Conservation (phyloP, 2,329 filamentous ascomycete species). For the Colletotrichum costaricense region DNA sequence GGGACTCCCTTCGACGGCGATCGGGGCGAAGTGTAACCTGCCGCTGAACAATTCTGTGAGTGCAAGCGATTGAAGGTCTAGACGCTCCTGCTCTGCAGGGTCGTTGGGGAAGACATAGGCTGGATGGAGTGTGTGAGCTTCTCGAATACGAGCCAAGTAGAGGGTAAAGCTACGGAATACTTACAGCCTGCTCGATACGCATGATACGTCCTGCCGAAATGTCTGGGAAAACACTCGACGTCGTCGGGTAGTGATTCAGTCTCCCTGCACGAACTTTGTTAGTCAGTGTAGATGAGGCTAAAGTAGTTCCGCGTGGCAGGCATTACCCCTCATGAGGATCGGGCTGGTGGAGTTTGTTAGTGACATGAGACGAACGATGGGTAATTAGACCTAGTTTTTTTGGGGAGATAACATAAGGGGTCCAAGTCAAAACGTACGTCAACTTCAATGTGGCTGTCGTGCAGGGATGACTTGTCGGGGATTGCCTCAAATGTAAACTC, state of each 20-base stretch:
- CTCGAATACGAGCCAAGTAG: not conserved
- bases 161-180: constrained; percentile 36
- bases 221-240: constrained; percentile 53
- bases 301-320: constrained; percentile 1
- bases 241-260: constrained; percentile 55
- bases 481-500: constrained; percentile 37
- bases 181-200: constrained; percentile 59
- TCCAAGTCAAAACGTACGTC: constrained; percentile 25
- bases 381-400: not conserved
- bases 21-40: constrained; percentile 56
- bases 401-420: not conserved
- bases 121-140: constrained; percentile 36
- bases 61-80: constrained; percentile 52
- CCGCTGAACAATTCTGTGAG: constrained; percentile 51
- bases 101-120: constrained; percentile 62
- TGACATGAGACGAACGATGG: constrained; percentile 22
- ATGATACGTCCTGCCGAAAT: constrained; percentile 60
- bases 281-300: not conserved
- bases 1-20: constrained; percentile 49
- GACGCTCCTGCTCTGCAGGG: constrained; percentile 51
- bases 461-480: constrained; percentile 35
- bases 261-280: constrained; percentile 26
- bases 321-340: constrained; percentile 35
- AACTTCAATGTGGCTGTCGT: constrained; percentile 34
- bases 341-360: constrained; percentile 24